Percentiles rank a stretch among this genome's conserved stretches.
Conservation (phyloP, 2,329 filamentous ascomycete species). For the Ascomycota sp. region DNA sequence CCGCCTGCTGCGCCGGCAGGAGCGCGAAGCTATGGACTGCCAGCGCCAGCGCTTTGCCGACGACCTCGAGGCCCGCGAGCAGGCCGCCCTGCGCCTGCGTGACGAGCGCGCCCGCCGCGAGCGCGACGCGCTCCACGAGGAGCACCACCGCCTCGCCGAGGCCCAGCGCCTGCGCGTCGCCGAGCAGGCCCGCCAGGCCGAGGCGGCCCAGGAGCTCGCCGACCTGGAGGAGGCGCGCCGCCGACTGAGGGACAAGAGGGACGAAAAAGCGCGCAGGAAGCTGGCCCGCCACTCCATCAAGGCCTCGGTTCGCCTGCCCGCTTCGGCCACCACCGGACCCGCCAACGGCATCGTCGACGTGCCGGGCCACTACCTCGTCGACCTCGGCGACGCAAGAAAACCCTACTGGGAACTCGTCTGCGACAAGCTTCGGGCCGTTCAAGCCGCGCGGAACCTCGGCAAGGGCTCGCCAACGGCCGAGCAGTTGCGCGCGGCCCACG, state of each 20-base stretch:
- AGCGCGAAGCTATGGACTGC: constrained; percentile 54
- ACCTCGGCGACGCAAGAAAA: constrained; percentile 10
- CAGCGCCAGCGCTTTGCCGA: constrained; percentile 61
- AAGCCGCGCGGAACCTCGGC: constrained; percentile 13
- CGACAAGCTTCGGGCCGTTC: constrained; percentile 19
- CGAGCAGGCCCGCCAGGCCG: constrained; percentile 13
- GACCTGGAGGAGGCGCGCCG: constrained; percentile 16
- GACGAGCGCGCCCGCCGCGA: constrained; percentile 20
- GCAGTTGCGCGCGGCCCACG: constrained; percentile 11
- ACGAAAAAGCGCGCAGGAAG: constrained; percentile 17
- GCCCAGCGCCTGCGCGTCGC: constrained; percentile 17
- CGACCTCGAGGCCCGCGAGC: constrained; percentile 64
- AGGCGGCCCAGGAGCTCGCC: constrained; percentile 18
- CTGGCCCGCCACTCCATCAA: constrained; percentile 16
- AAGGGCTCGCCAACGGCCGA: constrained; percentile 8
- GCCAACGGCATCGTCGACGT: constrained; percentile 15
- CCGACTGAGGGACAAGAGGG: constrained; percentile 18
- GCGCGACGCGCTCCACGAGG: constrained; percentile 15
- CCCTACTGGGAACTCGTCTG: constrained; percentile 20
- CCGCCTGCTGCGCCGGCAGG: constrained; percentile 44
- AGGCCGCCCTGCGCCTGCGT: constrained; percentile 39
- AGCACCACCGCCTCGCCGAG: constrained; percentile 16
- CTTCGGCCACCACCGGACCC: constrained; percentile 7
- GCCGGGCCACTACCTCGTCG: constrained; percentile 14
- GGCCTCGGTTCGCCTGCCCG: constrained; percentile 5